A percentile compares a stretch with the other conserved stretches of the same genome.
phyloP scores from a whole-genome alignment of 1,284 basidiomycete species.

The Albatrellus sp. region DNA sequence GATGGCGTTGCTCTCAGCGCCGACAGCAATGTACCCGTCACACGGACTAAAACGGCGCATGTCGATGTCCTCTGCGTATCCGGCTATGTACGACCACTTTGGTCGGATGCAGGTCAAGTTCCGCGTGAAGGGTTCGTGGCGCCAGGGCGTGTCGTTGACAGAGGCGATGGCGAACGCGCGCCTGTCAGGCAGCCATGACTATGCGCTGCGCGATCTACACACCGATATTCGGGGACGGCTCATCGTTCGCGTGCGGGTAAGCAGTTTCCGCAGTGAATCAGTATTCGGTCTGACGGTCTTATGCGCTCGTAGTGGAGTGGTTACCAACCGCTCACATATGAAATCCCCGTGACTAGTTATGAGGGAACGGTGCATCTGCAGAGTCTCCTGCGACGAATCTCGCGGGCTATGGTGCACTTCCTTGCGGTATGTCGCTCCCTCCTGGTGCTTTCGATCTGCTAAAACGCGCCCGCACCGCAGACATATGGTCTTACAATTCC shows the following conservation, averaged over 20 bases:
- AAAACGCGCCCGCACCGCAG: conserved; percentile 18
- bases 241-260: conserved; percentile 47
- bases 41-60: conserved; percentile 6
- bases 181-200: conserved; percentile 46
- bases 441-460: conserved; percentile 5
- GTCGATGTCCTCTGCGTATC: background rate
- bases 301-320: conserved; percentile 46
- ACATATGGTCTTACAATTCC: conserved; percentile 53
- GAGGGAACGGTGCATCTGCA: conserved; percentile 50
- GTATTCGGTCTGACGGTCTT: no score
- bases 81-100: conserved; percentile 4
- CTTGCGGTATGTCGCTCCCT: conserved; percentile 37
- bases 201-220: conserved; percentile 50
- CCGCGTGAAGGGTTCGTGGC: conserved; percentile 55
- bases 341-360: conserved; percentile 60
- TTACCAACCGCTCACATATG: conserved; percentile 58
- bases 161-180: conserved; percentile 58
- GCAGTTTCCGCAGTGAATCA: conserved; percentile 6
- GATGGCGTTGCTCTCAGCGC: conserved; percentile 3
- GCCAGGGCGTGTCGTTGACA: conserved; percentile 50
- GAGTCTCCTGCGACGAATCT: conserved; percentile 55
- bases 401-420: conserved; percentile 62
- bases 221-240: conserved; percentile 47
- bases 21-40: conserved; percentile 8
- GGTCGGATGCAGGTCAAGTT: conserved; percentile 43